Evolutionary conservation across 163 green algal species (phyloP), one percentile per base, ranked within the genome.

Genomic region (Chloromonas sp.): DNA sequence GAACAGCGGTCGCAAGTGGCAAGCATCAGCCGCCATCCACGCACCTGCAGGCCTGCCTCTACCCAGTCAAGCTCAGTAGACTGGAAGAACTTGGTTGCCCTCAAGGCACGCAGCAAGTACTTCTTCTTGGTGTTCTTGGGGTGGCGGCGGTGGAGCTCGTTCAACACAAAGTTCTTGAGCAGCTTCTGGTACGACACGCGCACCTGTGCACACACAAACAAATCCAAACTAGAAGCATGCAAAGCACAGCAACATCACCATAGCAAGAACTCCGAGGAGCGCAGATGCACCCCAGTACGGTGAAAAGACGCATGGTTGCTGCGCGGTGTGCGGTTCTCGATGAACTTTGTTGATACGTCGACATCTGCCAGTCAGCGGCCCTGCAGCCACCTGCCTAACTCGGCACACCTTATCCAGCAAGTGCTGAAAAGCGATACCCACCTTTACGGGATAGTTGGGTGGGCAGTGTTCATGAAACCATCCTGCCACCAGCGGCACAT

Each of bases 41-140:
- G 36, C 70, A 95, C 91, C 94, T 98, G 95, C 89, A 99, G 92
- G 14, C 97, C 97, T 60, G 94, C 97, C 93, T 99, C 97, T 87
- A 99, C 97, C 97, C 97, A 99, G 92, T 99, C 97, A 87, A 99
- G 92, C 93, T 99, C 95, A 0, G 97, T 99, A 81, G 86, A 93
- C 95, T 99, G 97, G 91, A 99, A 99, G 91, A 99, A 99, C 92
- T 99, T 99, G 85, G 97, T 99, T 70, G 92, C 92, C 87, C 95
- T 96, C 58, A 99, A 93, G 79, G 93, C 92, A 77, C 92, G 92
- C 71, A 99, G 94, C 79, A 99, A 95, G 88, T 97, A 96, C 92
- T 98, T 98, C 90, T 98, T 98, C 93, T 98, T 98, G 83, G 95
- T 85, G 83, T 88, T 92, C 94, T 98, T 98, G 70, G 96, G 96